Conservation (phyloP, 2,329 filamentous ascomycete genomes). For the Epichloe brachyelytri region DNA sequence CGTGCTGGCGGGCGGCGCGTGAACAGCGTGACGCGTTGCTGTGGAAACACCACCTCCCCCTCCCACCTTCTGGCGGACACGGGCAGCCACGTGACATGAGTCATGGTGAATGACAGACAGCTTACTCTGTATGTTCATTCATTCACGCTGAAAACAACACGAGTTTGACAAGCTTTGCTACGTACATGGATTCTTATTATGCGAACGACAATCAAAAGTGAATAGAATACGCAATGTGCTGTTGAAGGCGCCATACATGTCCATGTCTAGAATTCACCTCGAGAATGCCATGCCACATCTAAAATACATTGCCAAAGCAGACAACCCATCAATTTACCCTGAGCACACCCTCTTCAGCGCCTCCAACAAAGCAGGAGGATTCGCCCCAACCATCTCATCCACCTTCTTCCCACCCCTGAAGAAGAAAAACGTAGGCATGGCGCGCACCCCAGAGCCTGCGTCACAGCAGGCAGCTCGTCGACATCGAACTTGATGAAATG, state of each 20-base stretch:
- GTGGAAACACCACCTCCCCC: constrained; percentile 2
- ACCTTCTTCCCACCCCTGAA: constrained; percentile 69
- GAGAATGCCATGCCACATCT: not conserved
- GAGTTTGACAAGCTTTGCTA: too few relatives aligned
- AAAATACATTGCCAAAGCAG: not conserved
- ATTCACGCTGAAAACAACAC: too few relatives aligned
- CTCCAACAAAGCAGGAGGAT: constrained; percentile 47
- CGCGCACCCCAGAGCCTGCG: constrained; percentile 65
- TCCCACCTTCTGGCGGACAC: not conserved
- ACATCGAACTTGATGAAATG: constrained; percentile 86
- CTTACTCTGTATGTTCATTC: too few relatives aligned
- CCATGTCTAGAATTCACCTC: not conserved
- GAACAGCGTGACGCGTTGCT: constrained; percentile 5
- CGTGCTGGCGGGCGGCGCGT: not conserved
- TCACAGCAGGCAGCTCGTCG: constrained; percentile 62
- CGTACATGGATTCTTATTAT: too few relatives aligned
- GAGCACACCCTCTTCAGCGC: constrained; percentile 7
- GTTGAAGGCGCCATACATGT: too few relatives aligned
- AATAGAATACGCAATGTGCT: too few relatives aligned
- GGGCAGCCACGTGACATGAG: not conserved
- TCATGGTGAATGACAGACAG: too few relatives aligned
- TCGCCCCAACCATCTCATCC: constrained; percentile 65
- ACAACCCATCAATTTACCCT: too few relatives aligned
- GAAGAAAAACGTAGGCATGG: constrained; percentile 83
- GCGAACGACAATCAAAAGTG: too few relatives aligned